These are phyloP conservation scores for Yamadazyma nakazawae DNA, from an alignment of 805 yeast species.

Conservation along the genomic window DNA sequence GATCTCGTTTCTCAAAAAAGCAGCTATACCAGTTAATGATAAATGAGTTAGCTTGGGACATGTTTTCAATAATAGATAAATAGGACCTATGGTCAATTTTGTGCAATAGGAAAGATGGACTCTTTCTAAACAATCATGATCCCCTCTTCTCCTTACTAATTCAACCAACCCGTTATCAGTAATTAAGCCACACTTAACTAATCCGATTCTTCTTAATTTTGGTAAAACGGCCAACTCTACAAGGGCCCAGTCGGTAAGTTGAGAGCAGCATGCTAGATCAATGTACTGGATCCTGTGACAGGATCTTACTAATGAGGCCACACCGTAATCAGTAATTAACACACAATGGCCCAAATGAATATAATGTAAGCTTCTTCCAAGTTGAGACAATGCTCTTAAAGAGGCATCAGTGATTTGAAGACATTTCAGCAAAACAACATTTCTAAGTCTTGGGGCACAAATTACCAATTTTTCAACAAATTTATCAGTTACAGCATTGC, in stretches of 20 bases:
- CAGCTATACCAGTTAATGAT: constrained; percentile 85
- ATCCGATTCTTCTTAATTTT: constrained; percentile 82
- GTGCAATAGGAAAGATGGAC: constrained; percentile 92
- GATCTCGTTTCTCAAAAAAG: constrained; percentile 84
- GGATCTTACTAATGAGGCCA: constrained; percentile 63
- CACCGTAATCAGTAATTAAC: constrained; percentile 86
- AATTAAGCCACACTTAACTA: constrained; percentile 86
- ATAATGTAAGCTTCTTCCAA: constrained; percentile 81
- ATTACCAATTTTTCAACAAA: constrained; percentile 68
- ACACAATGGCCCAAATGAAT: constrained; percentile 93
- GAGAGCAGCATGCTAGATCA: constrained; percentile 92
- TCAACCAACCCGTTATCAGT: constrained; percentile 79
- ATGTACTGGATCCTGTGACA: constrained; percentile 88
- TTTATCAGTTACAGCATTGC: constrained; percentile 75
- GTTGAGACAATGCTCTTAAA: constrained; percentile 61
- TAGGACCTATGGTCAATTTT: constrained; percentile 73
- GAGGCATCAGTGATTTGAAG: constrained; percentile 80
- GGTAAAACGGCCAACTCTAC: constrained; percentile 74
- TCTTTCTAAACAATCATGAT: constrained; percentile 81
- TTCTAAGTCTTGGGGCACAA: constrained; percentile 81
- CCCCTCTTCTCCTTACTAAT: constrained; percentile 63
- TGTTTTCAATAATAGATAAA: constrained; percentile 64
- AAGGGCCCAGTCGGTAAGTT: constrained; percentile 79
- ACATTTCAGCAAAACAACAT: constrained; percentile 88
- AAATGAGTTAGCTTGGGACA: constrained; percentile 89